These are phyloP conservation scores for Yamadazyma nakazawae DNA, from an alignment of 805 yeast genomes.

Conservation along the genomic window DNA sequence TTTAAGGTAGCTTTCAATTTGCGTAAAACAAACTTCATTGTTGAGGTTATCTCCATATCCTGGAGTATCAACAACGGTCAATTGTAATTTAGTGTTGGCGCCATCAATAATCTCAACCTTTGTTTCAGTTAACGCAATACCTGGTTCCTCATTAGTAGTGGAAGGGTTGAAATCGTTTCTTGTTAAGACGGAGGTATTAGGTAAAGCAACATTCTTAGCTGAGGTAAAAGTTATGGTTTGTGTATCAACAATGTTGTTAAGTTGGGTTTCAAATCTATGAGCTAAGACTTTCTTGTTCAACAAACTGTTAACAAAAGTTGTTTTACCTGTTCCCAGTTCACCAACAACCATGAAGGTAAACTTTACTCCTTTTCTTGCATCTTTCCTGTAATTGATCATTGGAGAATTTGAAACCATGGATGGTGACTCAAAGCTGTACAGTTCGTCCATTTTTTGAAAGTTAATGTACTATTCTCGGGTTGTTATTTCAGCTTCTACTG, in stretches of 20 bases:
- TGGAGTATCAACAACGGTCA: conserved; percentile 66
- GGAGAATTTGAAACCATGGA: conserved; percentile 31
- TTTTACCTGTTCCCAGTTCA: conserved; percentile 72
- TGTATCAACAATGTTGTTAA: conserved; percentile 27
- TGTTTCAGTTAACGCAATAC: conserved; percentile 70
- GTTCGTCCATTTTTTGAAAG: conserved; percentile 18
- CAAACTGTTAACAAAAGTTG: conserved; percentile 68
- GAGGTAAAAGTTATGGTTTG: conserved; percentile 55
- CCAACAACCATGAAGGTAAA: conserved; percentile 75
- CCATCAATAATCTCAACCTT: conserved; percentile 60
- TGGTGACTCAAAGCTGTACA: conserved; percentile 26
- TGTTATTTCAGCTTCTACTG: neutral
- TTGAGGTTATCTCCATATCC: conserved; percentile 78
- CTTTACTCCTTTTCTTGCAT: conserved; percentile 67
- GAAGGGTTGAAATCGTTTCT: conserved; percentile 58
- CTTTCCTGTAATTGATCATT: conserved; percentile 56
- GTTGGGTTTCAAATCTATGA: conserved; percentile 47
- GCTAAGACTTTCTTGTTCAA: conserved; percentile 60
- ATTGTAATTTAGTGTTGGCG: conserved; percentile 49
- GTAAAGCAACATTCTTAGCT: conserved; percentile 53
- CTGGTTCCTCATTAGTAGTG: conserved; percentile 64
- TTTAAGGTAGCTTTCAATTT: conserved; percentile 62
- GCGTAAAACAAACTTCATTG: conserved; percentile 63
- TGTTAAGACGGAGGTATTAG: conserved; percentile 54
- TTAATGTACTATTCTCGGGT: neutral